Conservation (phyloP, 495 filamentous ascomycete species). For the Hyaloscypha bicolor region DNA sequence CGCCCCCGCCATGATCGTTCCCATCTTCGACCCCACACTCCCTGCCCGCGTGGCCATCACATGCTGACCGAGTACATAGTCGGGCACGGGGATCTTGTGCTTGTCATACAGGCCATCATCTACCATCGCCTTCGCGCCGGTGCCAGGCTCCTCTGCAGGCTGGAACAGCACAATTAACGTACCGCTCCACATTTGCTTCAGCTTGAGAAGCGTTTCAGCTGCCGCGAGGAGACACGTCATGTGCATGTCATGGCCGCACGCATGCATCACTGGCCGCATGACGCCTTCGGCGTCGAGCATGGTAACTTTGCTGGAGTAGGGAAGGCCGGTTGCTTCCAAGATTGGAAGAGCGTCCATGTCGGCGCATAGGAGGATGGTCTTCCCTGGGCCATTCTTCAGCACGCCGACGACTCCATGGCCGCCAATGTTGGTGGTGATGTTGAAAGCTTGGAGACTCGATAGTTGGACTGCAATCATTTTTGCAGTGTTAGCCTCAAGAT, state of each 20-base stretch:
- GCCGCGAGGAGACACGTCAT: constrained; percentile 50
- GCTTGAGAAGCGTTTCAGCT: constrained; percentile 43
- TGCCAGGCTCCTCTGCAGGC: constrained; percentile 55
- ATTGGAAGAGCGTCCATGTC: constrained; percentile 65
- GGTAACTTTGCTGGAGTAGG: constrained; percentile 52
- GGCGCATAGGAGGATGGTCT: constrained; percentile 55
- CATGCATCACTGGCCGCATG: constrained; percentile 60
- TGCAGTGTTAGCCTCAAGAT: constrained; percentile 45
- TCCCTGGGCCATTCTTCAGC: constrained; percentile 55
- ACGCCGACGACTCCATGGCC: constrained; percentile 58
- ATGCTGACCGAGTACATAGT: constrained; percentile 60
- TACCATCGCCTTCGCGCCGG: constrained; percentile 60
- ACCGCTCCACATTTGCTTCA: constrained; percentile 50
- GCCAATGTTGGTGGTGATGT: constrained; percentile 51
- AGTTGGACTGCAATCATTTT: constrained; percentile 35
- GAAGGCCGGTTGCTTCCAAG: constrained; percentile 53
- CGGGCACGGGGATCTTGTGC: constrained; percentile 50
- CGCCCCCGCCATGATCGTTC: constrained; percentile 41
- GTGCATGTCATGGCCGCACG: constrained; percentile 67
- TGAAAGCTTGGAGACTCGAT: constrained; percentile 42
- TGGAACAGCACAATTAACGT: constrained; percentile 62
- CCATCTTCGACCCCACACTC: constrained; percentile 41
- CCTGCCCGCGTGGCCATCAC: constrained; percentile 43
- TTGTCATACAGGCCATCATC: constrained; percentile 58
- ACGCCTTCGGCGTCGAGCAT: constrained; percentile 41